Conservation (phyloP, 1,284 basidiomycete species). For the Ganoderma lingzhi region DNA sequence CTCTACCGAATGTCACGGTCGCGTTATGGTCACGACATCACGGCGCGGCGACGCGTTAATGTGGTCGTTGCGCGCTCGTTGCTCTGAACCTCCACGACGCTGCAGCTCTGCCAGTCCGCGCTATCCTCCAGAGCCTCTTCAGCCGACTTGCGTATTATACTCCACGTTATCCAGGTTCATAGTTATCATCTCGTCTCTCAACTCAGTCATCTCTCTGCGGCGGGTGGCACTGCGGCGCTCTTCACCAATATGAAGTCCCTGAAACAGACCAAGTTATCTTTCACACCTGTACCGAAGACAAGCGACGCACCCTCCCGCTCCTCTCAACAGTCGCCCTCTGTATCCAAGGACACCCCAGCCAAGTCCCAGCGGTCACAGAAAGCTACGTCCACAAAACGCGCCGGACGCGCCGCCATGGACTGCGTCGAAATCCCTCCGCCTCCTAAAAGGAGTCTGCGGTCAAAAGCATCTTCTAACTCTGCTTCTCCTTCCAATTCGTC, state of each 20-base stretch:
- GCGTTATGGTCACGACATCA: conserved; percentile 29
- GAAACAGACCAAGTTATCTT: conserved; percentile 29
- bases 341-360: neutral
- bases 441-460: conserved; percentile 13
- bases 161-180: neutral
- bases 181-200: neutral
- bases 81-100: neutral
- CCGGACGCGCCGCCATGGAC: conserved; percentile 13
- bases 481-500: conserved; percentile 17
- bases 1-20: conserved; percentile 30
- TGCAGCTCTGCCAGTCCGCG: neutral
- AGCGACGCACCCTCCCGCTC: conserved; percentile 4
- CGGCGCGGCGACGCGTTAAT: conserved; percentile 27
- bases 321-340: conserved; percentile 3
- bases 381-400: neutral
- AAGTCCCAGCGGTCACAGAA: conserved; percentile 12
- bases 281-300: conserved; percentile 15
- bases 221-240: neutral
- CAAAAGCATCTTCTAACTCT: neutral
- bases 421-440: conserved; percentile 25
- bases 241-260: conserved; percentile 23
- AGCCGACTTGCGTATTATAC: neutral
- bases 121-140: neutral
- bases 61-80: neutral
- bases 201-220: neutral